phyloP scores from a whole-genome alignment of 2,329 filamentous ascomycete species.

The Bimuria novae-zelandiae region DNA sequence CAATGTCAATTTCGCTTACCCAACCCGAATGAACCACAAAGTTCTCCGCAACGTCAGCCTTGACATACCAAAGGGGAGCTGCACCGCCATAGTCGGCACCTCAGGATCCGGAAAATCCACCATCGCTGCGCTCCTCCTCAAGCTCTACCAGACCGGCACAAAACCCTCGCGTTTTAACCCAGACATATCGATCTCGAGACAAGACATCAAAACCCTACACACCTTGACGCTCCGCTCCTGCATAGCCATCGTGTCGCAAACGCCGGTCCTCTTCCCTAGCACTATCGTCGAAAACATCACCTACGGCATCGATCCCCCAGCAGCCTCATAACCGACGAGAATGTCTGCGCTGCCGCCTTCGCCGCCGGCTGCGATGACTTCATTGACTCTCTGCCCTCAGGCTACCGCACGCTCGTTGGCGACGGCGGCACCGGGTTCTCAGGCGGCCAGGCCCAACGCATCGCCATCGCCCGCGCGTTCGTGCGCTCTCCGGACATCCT shows the following conservation, averaged over 20 bases:
- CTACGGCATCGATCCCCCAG: slow-evolving; percentile 71
- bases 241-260: slow-evolving; percentile 72
- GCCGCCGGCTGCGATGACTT: slow-evolving; percentile 76
- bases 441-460: slow-evolving; percentile 80
- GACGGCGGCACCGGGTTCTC: slow-evolving; percentile 75
- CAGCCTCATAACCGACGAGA: slow-evolving; percentile 50
- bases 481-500: slow-evolving; percentile 72
- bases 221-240: slow-evolving; percentile 62
- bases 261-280: slow-evolving; percentile 76
- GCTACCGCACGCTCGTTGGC: slow-evolving; percentile 75
- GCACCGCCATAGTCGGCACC: slow-evolving; percentile 77
- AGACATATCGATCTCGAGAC: slow-evolving; percentile 62
- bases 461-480: slow-evolving; percentile 81
- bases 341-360: slow-evolving; percentile 56
- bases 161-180: slow-evolving; percentile 4
- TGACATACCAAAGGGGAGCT: slow-evolving; percentile 64
- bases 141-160: slow-evolving; percentile 61
- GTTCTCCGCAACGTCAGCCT: slow-evolving; percentile 72
- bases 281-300: slow-evolving; percentile 79
- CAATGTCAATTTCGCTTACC: slow-evolving; percentile 73
- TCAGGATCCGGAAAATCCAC: slow-evolving; percentile 95
- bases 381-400: slow-evolving; percentile 69
- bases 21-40: slow-evolving; percentile 55
- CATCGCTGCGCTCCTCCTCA: slow-evolving; percentile 72
- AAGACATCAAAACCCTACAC: slow-evolving; percentile 64